Base-by-base conservation (phyloP, 2,329 filamentous ascomycete genomes). In the Didymosphaeria variabile region DNA sequence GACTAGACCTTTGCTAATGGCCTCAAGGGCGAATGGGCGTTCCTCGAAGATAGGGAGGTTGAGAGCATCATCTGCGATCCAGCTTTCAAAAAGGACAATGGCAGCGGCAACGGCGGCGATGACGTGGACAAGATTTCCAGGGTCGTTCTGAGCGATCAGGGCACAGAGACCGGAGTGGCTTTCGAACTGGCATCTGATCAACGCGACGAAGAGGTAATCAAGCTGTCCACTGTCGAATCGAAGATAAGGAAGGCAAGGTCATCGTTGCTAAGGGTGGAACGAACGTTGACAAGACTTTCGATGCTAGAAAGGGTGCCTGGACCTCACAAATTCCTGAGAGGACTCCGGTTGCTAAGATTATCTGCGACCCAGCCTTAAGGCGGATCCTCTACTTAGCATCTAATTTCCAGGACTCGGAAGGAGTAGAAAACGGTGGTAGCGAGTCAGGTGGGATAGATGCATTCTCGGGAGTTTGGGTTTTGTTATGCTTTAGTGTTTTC, bases 281-380 rank as follows among this genome's bases (percentile, higher is more conserved):
- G 9, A 55, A 59, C 17, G 23, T 50, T 2, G 57, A 59, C 26
- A 55, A 21, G 7, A 55, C 57, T 1, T 59, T 59, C 3, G 57
- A 59, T 51, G 57, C 23, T 42, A 44, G 44, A 1, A 55, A 55
- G 40, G 57, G 51, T 12, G 51, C 51, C 3, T 55, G 57, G 57
- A 34, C 8, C 5, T 59, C 55, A 21, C 34, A 55, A 32, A 31
- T n/a, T 9, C 50, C 57, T 4, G 29, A 46, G 49, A 53, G 40
- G 44, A 51, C 50, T 2, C 21, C 50, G 51, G 51, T 59, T 23
- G 8, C 23, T 8, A 55, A 50, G 29, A 59, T 55, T 44, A 46
- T 51, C n/a, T 59, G 57, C 44, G 57, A 59, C 29, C 51, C 51
- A 15, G 21, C 44, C 1, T 59, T 59, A 45, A 44, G 51, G 51